Conservation (phyloP, 805 yeast genomes). For the Yarrowia alimentaria region DNA sequence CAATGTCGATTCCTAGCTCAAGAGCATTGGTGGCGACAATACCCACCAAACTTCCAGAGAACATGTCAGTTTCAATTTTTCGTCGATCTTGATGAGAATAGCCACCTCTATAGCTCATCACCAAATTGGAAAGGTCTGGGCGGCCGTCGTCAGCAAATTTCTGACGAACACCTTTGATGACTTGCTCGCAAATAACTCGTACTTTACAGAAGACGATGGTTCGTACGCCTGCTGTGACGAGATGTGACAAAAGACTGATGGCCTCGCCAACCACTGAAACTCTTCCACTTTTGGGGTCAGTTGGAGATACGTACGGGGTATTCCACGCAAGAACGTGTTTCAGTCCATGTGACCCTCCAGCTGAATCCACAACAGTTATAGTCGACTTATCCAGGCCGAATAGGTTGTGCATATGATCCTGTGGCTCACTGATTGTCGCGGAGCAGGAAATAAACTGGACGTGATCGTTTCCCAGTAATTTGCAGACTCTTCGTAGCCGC, state of each 20-base stretch:
- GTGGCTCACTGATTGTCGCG: constrained; percentile 82
- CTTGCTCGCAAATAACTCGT: constrained; percentile 77
- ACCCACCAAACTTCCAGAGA: constrained; percentile 77
- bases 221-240: constrained; percentile 63
- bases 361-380: constrained; percentile 53
- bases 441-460: constrained; percentile 83
- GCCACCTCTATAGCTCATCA: constrained; percentile 95
- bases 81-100: constrained; percentile 84
- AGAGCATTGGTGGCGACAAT: constrained; percentile 93
- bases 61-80: constrained; percentile 85
- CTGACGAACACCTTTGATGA: constrained; percentile 80
- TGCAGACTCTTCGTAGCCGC: constrained; percentile 66
- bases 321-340: constrained; percentile 80
- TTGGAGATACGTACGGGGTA: constrained; percentile 66
- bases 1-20: constrained; percentile 93
- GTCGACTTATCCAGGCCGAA: constrained; percentile 53
- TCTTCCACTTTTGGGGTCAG: constrained; percentile 58
- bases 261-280: constrained; percentile 72
- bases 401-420: constrained; percentile 64
- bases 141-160: constrained; percentile 47
- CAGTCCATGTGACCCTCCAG: constrained; percentile 86
- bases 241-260: constrained; percentile 66
- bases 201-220: constrained; percentile 90
- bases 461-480: constrained; percentile 50
- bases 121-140: constrained; percentile 39